Conservation (phyloP, 1,139 yeast species). For the Candida freyschussii region DNA sequence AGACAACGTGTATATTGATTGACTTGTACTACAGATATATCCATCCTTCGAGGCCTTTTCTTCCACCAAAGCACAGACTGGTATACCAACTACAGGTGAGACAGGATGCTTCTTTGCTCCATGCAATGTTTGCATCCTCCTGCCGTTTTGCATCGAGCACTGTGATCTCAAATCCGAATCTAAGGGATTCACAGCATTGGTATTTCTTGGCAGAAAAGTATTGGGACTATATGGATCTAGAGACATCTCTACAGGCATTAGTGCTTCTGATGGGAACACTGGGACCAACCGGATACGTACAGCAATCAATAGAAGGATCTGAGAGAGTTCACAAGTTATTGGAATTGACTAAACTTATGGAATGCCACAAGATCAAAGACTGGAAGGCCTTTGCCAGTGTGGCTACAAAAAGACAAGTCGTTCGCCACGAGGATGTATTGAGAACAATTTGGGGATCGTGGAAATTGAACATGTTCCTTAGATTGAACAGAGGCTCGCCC, state of each 20-base stretch:
- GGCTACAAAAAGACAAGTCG: constrained; percentile 32
- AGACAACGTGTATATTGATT: constrained; percentile 34
- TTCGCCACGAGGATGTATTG: constrained; percentile 34
- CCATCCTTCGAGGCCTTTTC: constrained; percentile 41
- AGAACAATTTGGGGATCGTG: constrained; percentile 42
- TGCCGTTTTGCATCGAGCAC: constrained; percentile 31
- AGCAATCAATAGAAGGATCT: constrained; percentile 28
- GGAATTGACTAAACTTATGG: constrained; percentile 27
- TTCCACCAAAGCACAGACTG: constrained; percentile 39
- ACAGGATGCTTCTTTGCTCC: constrained; percentile 39
- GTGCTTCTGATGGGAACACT: constrained; percentile 25
- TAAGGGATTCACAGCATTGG: constrained; percentile 39
- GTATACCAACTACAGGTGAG: constrained; percentile 31
- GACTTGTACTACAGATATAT: constrained; percentile 45
- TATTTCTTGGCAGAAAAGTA: constrained; percentile 32
- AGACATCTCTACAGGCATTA: constrained; percentile 25
- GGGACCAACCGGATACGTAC: constrained; percentile 24
- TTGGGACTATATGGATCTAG: constrained; percentile 33
- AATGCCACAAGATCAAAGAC: constrained; percentile 23
- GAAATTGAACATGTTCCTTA: constrained; percentile 31
- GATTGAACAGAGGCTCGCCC: constrained; percentile 39
- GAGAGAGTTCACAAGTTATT: constrained; percentile 27
- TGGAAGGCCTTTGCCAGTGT: constrained; percentile 22
- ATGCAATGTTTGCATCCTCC: constrained; percentile 43
- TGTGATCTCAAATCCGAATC: constrained; percentile 26